A percentile compares a stretch with the other conserved stretches of the same genome.
Evolutionary conservation across 1,284 basidiomycete genomes (phyloP).

Genomic region (Melampsora americana): DNA sequence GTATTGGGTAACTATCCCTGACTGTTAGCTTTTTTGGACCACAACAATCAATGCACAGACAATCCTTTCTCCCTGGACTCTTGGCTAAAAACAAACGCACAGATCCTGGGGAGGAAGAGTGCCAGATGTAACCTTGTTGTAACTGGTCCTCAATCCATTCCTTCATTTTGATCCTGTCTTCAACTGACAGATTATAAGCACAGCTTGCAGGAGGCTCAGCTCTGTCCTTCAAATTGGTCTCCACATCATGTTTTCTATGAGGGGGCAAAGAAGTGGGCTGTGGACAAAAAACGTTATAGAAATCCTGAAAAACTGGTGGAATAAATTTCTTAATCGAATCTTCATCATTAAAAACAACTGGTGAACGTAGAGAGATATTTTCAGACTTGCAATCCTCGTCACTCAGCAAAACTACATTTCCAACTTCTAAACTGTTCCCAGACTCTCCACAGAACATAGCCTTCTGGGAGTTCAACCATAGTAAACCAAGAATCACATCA

Average conservation of each 20-base stretch:
- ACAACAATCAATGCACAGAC: slow-evolving; percentile 44
- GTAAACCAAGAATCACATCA: slow-evolving; percentile 15
- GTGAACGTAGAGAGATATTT: not conserved
- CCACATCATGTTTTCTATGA: not conserved
- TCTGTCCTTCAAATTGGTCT: slow-evolving; percentile 11
- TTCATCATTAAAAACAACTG: not conserved
- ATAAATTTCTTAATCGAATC: no score
- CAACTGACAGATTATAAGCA: not conserved
- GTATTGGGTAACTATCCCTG: slow-evolving; percentile 42
- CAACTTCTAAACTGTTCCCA: not conserved
- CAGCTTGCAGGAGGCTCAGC: not conserved
- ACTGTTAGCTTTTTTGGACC: slow-evolving; percentile 44
- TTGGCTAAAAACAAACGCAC: slow-evolving; percentile 44
- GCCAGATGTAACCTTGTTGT: slow-evolving; percentile 21
- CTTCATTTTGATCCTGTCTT: not conserved
- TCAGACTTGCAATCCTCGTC: not conserved
- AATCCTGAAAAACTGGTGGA: not conserved
- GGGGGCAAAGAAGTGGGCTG: slow-evolving; percentile 7
- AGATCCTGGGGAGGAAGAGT: slow-evolving; percentile 19
- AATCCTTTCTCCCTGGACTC: slow-evolving; percentile 42
- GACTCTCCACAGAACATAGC: not conserved
- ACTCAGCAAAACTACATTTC: not conserved
- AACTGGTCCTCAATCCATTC: slow-evolving; percentile 16
- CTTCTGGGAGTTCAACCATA: not conserved
- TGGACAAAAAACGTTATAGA: not conserved